These are phyloP conservation scores for Meira nashicola DNA, from an alignment of 1,284 basidiomycete genomes.

Conservation along the genomic window DNA sequence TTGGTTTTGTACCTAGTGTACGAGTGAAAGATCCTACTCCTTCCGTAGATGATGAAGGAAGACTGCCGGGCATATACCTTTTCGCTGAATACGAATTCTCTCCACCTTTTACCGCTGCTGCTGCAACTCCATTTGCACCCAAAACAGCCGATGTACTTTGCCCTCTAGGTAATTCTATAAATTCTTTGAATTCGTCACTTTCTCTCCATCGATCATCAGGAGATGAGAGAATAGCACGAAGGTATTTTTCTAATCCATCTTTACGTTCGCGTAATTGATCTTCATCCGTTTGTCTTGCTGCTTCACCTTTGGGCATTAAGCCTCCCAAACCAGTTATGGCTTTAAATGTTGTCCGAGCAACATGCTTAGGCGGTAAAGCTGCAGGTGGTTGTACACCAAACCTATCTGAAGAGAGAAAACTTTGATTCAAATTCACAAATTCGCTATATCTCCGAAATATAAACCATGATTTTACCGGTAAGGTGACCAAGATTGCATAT, in stretches of 20 bases:
- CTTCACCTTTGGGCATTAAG: slow-evolving; percentile 11
- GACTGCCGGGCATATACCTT: background rate
- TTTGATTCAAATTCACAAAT: slow-evolving; percentile 77
- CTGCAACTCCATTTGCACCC: slow-evolving; percentile 1
- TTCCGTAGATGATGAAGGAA: slow-evolving; percentile 8
- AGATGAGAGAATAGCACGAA: slow-evolving; percentile 74
- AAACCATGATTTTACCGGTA: slow-evolving; percentile 78
- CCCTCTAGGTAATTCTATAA: slow-evolving; percentile 69
- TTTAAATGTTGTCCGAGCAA: slow-evolving; percentile 55
- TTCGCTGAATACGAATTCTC: slow-evolving; percentile 2
- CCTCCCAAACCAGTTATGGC: slow-evolving; percentile 34
- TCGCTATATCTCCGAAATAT: slow-evolving; percentile 91
- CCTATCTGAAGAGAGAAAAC: slow-evolving; percentile 66
- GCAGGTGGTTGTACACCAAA: slow-evolving; percentile 60
- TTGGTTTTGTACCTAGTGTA: slow-evolving; percentile 2
- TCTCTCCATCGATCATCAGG: slow-evolving; percentile 79
- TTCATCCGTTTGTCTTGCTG: slow-evolving; percentile 15
- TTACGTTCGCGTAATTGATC: slow-evolving; percentile 69
- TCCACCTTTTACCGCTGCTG: slow-evolving; percentile 1
- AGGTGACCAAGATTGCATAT: slow-evolving; percentile 67
- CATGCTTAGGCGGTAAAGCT: slow-evolving; percentile 73
- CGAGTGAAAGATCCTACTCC: slow-evolving; percentile 13
- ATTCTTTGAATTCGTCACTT: slow-evolving; percentile 72
- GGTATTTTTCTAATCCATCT: slow-evolving; percentile 72
- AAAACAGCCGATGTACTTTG: slow-evolving; percentile 40